Percentiles rank a stretch among this genome's conserved stretches.
Conservation (phyloP, 2,329 filamentous ascomycete genomes). For the Dactylellina sp. region DNA sequence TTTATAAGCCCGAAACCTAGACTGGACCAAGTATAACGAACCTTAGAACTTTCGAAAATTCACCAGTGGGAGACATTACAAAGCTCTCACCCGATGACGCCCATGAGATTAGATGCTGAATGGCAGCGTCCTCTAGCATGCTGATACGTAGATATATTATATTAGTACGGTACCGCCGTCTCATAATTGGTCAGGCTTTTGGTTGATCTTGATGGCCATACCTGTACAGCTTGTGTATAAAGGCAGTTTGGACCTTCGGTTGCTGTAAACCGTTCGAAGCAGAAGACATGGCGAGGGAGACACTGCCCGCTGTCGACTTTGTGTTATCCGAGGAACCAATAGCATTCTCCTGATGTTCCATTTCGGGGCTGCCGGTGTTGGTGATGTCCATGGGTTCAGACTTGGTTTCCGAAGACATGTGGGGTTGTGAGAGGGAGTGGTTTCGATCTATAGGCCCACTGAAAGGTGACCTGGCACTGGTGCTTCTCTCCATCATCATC, state of each 20-base stretch:
- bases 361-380: conserved; percentile 36
- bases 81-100: conserved; percentile 94
- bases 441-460: conserved; percentile 50
- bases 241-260: conserved; percentile 97
- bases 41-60: conserved; percentile 98
- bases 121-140: conserved; percentile 94
- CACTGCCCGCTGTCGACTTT: conserved; percentile 68
- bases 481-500: conserved; percentile 58
- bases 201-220: conserved; percentile 66
- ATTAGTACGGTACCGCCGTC: too few relatives aligned
- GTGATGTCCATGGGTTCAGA: conserved; percentile 49
- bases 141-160: conserved; percentile 66
- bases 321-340: conserved; percentile 62
- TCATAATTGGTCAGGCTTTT: too few relatives aligned
- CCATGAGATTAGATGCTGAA: conserved; percentile 97
- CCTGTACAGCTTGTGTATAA: conserved; percentile 99
- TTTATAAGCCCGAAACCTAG: conserved; percentile 17
- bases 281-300: conserved; percentile 42
- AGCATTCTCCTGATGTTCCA: conserved; percentile 30
- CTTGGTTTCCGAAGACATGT: conserved; percentile 40
- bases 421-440: conserved; percentile 50
- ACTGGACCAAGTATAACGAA: conserved; percentile 68
- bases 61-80: conserved; percentile 96
- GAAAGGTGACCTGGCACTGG: conserved; percentile 55
- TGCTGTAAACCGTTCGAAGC: conserved; percentile 76